Conservation (phyloP, 2,329 filamentous ascomycete genomes). For the Paracoccidioides brasiliensis region DNA sequence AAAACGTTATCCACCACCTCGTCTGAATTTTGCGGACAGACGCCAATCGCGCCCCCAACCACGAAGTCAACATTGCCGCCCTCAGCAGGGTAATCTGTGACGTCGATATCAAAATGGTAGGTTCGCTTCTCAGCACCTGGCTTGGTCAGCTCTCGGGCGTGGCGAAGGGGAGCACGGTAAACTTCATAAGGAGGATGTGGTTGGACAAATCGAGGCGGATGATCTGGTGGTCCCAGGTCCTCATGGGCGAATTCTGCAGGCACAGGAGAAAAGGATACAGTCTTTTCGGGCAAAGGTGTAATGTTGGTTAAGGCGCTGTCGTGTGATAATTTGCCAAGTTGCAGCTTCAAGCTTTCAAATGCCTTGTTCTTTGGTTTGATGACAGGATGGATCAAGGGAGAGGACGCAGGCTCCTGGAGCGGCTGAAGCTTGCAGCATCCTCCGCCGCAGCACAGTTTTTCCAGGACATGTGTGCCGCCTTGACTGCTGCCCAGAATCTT, state of each 20-base stretch:
- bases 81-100: conserved; percentile 85
- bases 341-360: conserved; percentile 65
- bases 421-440: conserved; percentile 50
- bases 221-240: conserved; percentile 31
- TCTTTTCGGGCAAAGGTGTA: conserved; percentile 60
- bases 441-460: conserved; percentile 52
- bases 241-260: conserved; percentile 23
- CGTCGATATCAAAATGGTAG: conserved; percentile 92
- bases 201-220: conserved; percentile 81
- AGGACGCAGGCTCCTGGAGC: conserved; percentile 30
- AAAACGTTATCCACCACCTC: conserved; percentile 70
- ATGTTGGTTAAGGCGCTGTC: conserved; percentile 58
- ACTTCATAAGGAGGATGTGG: conserved; percentile 90
- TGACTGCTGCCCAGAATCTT: conserved; percentile 43
- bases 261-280: conserved; percentile 47
- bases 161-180: conserved; percentile 76
- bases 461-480: conserved; percentile 45
- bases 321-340: conserved; percentile 58
- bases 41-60: conserved; percentile 87
- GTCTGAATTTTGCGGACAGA: conserved; percentile 75
- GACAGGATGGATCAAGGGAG: conserved; percentile 36
- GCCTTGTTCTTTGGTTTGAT: conserved; percentile 66
- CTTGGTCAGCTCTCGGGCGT: conserved; percentile 73
- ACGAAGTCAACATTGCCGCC: conserved; percentile 76
- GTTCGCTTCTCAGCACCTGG: conserved; percentile 89